Conservation (phyloP, 2,329 filamentous ascomycete species). For the Didymella segeticola region DNA sequence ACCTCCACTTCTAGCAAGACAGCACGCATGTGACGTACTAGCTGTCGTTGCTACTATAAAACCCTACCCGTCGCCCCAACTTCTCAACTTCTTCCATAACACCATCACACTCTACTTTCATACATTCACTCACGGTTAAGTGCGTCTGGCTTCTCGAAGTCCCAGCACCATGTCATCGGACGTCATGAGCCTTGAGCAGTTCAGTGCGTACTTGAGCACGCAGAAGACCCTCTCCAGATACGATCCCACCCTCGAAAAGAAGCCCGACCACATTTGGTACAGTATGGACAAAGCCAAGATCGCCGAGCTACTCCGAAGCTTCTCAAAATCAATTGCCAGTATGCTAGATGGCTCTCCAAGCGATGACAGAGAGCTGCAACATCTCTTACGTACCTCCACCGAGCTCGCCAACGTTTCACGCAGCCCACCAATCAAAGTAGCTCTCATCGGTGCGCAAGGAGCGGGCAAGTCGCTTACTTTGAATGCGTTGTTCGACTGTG, state of each 20-base stretch:
- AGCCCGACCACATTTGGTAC: conserved; percentile 5
- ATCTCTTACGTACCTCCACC: conserved; percentile 14
- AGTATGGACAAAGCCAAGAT: conserved; percentile 1
- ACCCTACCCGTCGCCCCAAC: no score
- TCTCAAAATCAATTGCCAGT: neutral
- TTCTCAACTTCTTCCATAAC: no score
- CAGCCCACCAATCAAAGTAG: conserved; percentile 15
- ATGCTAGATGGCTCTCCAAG: conserved; percentile 2
- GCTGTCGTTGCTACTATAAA: no score
- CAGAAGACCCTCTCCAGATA: neutral
- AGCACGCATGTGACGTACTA: no score
- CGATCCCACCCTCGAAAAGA: conserved; percentile 4
- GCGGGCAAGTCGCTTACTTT: conserved; percentile 27
- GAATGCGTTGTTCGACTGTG: conserved; percentile 28
- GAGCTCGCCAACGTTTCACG: conserved; percentile 15
- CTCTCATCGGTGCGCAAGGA: conserved; percentile 31
- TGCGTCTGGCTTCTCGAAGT: no score
- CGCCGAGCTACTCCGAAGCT: neutral
- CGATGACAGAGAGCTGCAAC: conserved; percentile 22
- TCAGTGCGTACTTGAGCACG: neutral
- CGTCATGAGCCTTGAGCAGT: conserved; percentile 6
- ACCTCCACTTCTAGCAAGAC: no score
- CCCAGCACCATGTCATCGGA: neutral
- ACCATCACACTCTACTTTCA: no score
- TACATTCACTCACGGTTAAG: no score